Conservation (phyloP, 306 rosid species). For the Medicago arabica region DNA sequence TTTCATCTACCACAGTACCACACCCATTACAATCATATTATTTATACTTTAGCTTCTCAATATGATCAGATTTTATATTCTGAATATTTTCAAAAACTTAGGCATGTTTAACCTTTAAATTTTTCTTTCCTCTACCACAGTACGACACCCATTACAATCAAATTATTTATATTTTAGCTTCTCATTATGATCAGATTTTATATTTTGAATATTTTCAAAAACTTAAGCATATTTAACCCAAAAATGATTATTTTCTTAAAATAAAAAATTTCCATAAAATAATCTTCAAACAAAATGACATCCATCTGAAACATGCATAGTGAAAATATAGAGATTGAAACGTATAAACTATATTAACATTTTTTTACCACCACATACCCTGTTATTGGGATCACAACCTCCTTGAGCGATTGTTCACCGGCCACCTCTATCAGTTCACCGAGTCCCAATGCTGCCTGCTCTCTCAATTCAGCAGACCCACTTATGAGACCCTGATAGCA, state of each 20-base stretch:
- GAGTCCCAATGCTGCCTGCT: conserved; percentile 97
- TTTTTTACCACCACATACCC: conserved; percentile 67
- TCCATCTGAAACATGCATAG: neutral
- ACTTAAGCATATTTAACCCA: neutral
- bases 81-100: no score
- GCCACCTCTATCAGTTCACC: conserved; percentile 97
- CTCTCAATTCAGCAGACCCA: conserved; percentile 96
- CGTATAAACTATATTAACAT: conserved; percentile 16
- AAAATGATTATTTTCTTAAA: neutral
- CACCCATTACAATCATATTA: neutral
- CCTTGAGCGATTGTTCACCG: conserved; percentile 84
- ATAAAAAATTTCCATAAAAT: neutral
- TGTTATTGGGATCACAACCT: conserved; percentile 88
- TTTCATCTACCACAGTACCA: conserved; percentile 12
- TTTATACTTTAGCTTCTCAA: neutral
- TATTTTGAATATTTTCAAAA: no score
- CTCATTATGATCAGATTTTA: neutral
- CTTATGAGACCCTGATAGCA: conserved; percentile 78
- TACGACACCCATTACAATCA: neutral
- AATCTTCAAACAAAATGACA: conserved; percentile 2
- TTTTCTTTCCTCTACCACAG: conserved; percentile 5
- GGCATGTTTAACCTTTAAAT: neutral
- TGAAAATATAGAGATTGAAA: conserved; percentile 21
- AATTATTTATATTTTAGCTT: neutral
- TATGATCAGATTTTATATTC: neutral